phyloP scores from a whole-genome alignment of 768 basidiomycete species.

The Pleurotus tuoliensis region DNA sequence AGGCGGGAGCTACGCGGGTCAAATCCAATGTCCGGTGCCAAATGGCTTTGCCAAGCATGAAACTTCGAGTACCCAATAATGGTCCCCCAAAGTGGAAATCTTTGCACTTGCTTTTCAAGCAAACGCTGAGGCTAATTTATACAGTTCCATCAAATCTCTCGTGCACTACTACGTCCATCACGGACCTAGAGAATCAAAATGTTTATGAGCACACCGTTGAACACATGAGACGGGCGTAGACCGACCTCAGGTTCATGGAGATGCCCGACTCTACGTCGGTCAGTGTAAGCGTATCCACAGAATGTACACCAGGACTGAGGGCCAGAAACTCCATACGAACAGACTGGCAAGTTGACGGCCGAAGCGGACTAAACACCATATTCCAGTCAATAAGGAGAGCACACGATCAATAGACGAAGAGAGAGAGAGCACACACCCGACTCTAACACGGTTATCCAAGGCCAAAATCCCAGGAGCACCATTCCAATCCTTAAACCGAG shows the following conservation, averaged over 20 bases:
- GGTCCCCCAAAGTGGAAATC: too few relatives aligned
- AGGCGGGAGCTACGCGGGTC: too few relatives aligned
- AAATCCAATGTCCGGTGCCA: too few relatives aligned
- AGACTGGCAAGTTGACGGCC: slow-evolving; percentile 81
- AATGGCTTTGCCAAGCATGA: too few relatives aligned
- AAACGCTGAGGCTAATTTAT: too few relatives aligned
- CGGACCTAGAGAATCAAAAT: slow-evolving; percentile 42
- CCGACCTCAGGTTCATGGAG: slow-evolving; percentile 70
- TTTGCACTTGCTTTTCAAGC: too few relatives aligned
- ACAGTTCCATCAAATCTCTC: slow-evolving; percentile 26
- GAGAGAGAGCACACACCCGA: slow-evolving; percentile 54
- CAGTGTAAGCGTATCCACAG: slow-evolving; percentile 66
- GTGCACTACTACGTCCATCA: slow-evolving; percentile 73
- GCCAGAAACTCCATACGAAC: slow-evolving; percentile 86
- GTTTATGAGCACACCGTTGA: too few relatives aligned
- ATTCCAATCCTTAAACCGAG: slow-evolving; percentile 30
- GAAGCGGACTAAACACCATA: slow-evolving; percentile 52
- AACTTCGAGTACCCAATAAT: too few relatives aligned
- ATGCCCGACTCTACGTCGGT: slow-evolving; percentile 74
- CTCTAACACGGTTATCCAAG: slow-evolving; percentile 71
- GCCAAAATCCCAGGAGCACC: slow-evolving; percentile 60
- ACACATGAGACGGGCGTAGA: neutral
- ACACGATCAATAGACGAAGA: neutral
- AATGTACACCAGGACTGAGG: slow-evolving; percentile 73
- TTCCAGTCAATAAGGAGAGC: slow-evolving; percentile 2